A percentile compares a stretch with the other conserved stretches of the same genome.
Evolutionary conservation across 2,329 filamentous ascomycete species (phyloP).

Genomic region (Xylariaceae sp.): DNA sequence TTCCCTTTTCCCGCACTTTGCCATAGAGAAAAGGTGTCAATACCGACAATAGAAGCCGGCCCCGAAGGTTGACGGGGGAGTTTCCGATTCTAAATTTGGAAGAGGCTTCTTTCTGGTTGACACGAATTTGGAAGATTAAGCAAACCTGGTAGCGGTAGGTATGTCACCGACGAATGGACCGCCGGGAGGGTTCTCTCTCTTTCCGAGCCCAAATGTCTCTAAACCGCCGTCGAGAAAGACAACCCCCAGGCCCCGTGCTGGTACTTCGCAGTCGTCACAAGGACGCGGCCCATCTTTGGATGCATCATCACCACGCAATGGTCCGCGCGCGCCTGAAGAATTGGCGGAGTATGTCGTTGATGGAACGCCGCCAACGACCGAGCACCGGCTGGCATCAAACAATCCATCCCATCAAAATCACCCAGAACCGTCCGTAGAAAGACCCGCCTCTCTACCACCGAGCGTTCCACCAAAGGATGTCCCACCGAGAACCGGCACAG

Average conservation of each 20-base stretch:
- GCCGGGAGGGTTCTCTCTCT: conserved; percentile 53
- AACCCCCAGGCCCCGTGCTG: conserved; percentile 33
- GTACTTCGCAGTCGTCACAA: conserved; percentile 29
- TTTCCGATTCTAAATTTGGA: conserved; percentile 5
- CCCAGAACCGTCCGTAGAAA: conserved; percentile 26
- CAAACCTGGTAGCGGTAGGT: conserved; percentile 8
- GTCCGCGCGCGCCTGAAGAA: conserved; percentile 27
- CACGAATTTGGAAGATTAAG: conserved; percentile 6
- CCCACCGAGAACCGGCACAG: conserved; percentile 46
- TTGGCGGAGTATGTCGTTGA: conserved; percentile 32
- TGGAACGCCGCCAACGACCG: conserved; percentile 24
- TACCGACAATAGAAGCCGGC: conserved; percentile 5
- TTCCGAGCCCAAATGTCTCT: conserved; percentile 46
- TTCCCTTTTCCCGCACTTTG: conserved; percentile 13
- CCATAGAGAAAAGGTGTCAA: conserved; percentile 4
- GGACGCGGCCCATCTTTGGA: conserved; percentile 29
- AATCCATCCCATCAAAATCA: conserved; percentile 29
- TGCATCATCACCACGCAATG: conserved; percentile 32
- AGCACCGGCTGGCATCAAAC: conserved; percentile 24
- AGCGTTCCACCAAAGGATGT: conserved; percentile 39
- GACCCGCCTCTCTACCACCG: conserved; percentile 34
- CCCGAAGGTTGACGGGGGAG: neutral
- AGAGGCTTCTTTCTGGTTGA: conserved; percentile 7
- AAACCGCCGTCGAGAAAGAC: conserved; percentile 44
- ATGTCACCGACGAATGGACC: conserved; percentile 31